Evolutionary conservation across 352 stramenopile genomes (phyloP).

Genomic region (Globisporangium nodosum): DNA sequence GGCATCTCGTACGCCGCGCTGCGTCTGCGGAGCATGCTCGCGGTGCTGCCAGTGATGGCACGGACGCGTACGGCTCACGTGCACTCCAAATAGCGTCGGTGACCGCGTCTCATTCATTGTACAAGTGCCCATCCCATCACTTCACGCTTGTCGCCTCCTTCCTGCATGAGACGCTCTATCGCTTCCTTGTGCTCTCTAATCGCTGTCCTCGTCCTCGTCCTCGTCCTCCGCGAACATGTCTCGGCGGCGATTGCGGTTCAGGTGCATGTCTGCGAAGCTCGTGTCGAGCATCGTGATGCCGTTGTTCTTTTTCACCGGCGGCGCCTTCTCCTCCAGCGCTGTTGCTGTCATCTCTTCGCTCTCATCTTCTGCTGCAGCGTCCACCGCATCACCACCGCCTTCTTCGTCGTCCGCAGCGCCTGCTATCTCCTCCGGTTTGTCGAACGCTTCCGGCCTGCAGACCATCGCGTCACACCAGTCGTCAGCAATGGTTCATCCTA

Average conservation of each 20-base stretch:
- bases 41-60: no score
- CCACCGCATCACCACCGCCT: constrained; percentile 14
- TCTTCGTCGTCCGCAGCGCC: constrained; percentile 15
- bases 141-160: no score
- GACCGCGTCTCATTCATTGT: not conserved
- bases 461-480: not conserved
- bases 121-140: no score
- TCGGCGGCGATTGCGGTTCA: constrained; percentile 77
- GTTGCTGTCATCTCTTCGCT: not conserved
- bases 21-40: constrained; percentile 10
- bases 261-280: constrained; percentile 43
- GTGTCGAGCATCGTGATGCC: constrained; percentile 53
- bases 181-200: constrained; percentile 20
- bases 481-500: not conserved
- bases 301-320: constrained; percentile 15
- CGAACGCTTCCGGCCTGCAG: constrained; percentile 52
- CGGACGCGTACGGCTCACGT: not conserved
- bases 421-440: constrained; percentile 16
- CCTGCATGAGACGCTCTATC: no score
- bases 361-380: not conserved
- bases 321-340: constrained; percentile 13
- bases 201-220: constrained; percentile 43
- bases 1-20: constrained; percentile 10
- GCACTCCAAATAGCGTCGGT: not conserved
- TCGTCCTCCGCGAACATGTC: constrained; percentile 55